Percentiles rank a stretch among this genome's conserved stretches.
Evolutionary conservation across 2,329 filamentous ascomycete genomes (phyloP).

Genomic region (Paracamarosporium sp.): DNA sequence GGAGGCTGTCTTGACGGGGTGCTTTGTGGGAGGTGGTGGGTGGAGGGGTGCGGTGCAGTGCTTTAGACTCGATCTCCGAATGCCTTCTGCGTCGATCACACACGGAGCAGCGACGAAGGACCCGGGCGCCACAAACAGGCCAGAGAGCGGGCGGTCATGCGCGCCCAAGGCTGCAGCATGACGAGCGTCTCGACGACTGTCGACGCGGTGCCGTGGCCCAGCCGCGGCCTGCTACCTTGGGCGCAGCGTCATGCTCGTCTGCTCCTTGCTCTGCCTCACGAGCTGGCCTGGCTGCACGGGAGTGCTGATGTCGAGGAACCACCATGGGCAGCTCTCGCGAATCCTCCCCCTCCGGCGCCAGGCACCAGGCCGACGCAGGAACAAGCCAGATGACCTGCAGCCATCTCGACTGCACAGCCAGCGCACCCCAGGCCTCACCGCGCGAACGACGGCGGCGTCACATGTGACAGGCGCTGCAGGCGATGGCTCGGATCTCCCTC

Average conservation of each 20-base stretch:
- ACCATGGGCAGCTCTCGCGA: no score
- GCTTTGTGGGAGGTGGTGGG: conserved; percentile 6
- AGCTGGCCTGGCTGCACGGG: background rate
- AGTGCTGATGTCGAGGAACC: no score
- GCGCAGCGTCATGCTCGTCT: no score
- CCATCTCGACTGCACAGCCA: background rate
- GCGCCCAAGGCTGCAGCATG: background rate
- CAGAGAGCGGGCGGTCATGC: background rate
- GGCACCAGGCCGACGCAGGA: no score
- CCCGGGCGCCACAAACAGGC: background rate
- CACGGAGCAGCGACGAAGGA: conserved; percentile 15
- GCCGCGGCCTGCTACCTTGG: no score
- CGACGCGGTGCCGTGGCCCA: background rate
- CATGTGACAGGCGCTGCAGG: background rate
- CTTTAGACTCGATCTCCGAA: conserved; percentile 7
- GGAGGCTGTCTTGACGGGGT: conserved; percentile 3
- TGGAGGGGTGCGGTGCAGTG: conserved; percentile 7
- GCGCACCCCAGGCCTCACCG: no score
- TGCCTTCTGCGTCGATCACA: conserved; percentile 29
- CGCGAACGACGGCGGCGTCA: no score
- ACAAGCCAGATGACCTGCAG: no score
- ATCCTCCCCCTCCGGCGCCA: no score
- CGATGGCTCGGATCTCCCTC: conserved; percentile 12
- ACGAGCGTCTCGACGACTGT: background rate
- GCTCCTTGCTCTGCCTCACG: background rate